Conservation (phyloP, 2,329 filamentous ascomycete species). For the Diaporthe australafricana region DNA sequence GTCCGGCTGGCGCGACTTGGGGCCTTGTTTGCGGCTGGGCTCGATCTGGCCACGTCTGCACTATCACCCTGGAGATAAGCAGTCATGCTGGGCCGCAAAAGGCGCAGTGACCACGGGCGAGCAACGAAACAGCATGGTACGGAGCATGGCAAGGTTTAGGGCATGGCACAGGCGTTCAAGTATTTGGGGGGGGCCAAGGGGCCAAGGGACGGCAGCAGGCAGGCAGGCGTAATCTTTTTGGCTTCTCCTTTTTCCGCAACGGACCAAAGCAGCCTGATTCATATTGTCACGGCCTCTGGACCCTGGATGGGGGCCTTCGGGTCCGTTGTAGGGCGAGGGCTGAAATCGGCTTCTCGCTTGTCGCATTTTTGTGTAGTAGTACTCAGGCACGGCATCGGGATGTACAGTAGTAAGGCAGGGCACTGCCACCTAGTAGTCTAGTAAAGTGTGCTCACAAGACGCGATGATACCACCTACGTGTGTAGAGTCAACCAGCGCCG, state of each 20-base stretch:
- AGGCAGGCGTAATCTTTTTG: constrained; percentile 1
- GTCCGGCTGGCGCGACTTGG: background rate
- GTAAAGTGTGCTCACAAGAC: background rate
- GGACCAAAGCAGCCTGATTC: constrained; percentile 3
- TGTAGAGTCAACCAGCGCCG: background rate
- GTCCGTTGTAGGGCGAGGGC: background rate
- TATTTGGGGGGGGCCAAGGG: constrained; percentile 29
- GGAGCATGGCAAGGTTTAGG: constrained; percentile 31
- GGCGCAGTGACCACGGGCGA: background rate
- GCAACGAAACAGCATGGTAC: constrained; percentile 28
- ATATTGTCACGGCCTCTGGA: background rate
- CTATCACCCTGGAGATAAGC: background rate
- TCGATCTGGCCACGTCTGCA: background rate
- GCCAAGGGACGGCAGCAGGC: background rate
- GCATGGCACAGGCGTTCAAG: constrained; percentile 26
- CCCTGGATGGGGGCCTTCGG: background rate
- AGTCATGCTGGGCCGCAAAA: background rate
- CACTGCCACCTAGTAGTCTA: constrained; percentile 28
- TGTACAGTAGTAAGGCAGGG: constrained; percentile 39
- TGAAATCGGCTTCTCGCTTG: background rate
- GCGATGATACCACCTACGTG: background rate
- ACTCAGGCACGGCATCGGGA: constrained; percentile 44
- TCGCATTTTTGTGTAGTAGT: constrained; percentile 43
- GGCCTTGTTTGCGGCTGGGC: background rate
- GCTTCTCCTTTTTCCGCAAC: background rate